Percentiles rank a stretch among this genome's conserved stretches.
Evolutionary conservation across 2,329 filamentous ascomycete species (phyloP).

Genomic region (Pseudopithomyces chartarum): DNA sequence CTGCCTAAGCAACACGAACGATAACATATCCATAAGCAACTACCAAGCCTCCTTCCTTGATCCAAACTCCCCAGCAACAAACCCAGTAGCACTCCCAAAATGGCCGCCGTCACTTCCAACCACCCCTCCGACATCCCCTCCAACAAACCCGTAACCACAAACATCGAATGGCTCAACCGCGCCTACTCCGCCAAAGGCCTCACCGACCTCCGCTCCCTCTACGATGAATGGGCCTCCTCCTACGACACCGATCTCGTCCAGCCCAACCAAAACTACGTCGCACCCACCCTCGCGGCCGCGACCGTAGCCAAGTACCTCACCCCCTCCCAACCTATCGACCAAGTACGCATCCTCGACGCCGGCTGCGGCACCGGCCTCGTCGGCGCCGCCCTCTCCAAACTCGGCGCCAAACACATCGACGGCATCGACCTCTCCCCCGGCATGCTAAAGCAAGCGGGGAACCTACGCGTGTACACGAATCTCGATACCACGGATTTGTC

Average conservation of each 20-base stretch:
- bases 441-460: slow-evolving; percentile 51
- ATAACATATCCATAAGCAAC: neutral
- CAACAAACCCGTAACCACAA: slow-evolving; percentile 11
- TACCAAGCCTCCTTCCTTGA: neutral
- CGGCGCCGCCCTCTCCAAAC: slow-evolving; percentile 51
- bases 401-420: slow-evolving; percentile 52
- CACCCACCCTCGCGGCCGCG: slow-evolving; percentile 42
- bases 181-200: slow-evolving; percentile 13
- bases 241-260: slow-evolving; percentile 47
- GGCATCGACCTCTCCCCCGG: slow-evolving; percentile 58
- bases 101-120: slow-evolving; percentile 12
- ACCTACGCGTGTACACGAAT: slow-evolving; percentile 53
- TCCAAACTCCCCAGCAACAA: neutral
- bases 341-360: slow-evolving; percentile 53
- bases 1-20: neutral
- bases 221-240: slow-evolving; percentile 51
- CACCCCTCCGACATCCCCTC: neutral
- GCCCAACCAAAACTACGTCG: slow-evolving; percentile 46
- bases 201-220: slow-evolving; percentile 43
- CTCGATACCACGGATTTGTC: slow-evolving; percentile 55
- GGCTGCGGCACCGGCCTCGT: slow-evolving; percentile 62
- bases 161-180: slow-evolving; percentile 17
- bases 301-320: slow-evolving; percentile 9
- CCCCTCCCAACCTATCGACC: slow-evolving; percentile 2
- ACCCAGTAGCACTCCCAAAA: neutral